These are phyloP conservation scores for Xylariaceae sp. DNA, from an alignment of 2,329 filamentous ascomycete species.

Conservation along the genomic window DNA sequence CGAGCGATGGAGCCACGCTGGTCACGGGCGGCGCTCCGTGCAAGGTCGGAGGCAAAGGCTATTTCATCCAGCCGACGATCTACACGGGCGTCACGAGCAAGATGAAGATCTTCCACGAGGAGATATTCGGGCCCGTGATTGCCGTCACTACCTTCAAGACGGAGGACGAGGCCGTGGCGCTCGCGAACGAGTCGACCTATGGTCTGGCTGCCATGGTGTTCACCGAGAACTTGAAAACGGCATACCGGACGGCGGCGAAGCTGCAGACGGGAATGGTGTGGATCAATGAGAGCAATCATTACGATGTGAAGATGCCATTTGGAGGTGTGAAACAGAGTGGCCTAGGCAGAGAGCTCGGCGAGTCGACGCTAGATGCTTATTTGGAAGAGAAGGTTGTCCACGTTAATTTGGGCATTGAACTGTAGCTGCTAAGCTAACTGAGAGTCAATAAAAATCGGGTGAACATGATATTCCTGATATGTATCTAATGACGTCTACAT, in stretches of 20 bases:
- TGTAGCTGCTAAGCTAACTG: neutral
- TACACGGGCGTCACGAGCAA: constrained; percentile 77
- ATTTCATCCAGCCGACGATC: constrained; percentile 88
- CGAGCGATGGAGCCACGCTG: constrained; percentile 59
- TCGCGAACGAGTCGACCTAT: constrained; percentile 53
- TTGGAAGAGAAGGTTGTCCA: neutral
- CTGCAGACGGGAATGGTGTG: constrained; percentile 60
- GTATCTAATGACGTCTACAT: no score
- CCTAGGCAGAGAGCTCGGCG: constrained; percentile 24
- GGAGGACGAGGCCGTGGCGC: constrained; percentile 41
- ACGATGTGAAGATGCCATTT: constrained; percentile 24
- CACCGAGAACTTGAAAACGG: constrained; percentile 54
- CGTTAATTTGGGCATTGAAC: neutral
- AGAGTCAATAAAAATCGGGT: neutral
- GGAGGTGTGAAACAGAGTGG: constrained; percentile 27
- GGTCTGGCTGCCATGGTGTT: constrained; percentile 62
- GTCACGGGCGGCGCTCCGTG: constrained; percentile 62
- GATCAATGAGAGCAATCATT: constrained; percentile 47
- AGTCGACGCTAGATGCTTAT: constrained; percentile 11
- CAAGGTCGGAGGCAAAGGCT: constrained; percentile 71
- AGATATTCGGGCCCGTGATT: constrained; percentile 75
- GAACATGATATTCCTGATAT: no score
- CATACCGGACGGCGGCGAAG: constrained; percentile 51
- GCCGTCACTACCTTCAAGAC: constrained; percentile 47
- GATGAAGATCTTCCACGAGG: constrained; percentile 89